These are phyloP conservation scores for Lactarius akahatsu DNA, from an alignment of 768 basidiomycete genomes.

Conservation along the genomic window DNA sequence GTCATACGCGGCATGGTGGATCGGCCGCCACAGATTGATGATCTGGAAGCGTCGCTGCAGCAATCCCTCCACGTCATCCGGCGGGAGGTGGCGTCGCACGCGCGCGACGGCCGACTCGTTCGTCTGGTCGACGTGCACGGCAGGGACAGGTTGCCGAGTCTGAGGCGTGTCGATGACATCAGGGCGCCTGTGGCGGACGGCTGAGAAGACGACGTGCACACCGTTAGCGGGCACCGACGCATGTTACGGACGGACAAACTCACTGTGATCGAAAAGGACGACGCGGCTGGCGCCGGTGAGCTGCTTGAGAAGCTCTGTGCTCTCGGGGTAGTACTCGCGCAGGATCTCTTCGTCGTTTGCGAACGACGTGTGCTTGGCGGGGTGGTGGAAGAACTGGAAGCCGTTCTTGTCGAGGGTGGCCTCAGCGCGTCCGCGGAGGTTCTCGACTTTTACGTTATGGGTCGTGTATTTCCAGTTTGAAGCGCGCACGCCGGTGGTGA, in stretches of 20 bases:
- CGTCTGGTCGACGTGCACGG: conserved; percentile 50
- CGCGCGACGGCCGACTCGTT: conserved; percentile 40
- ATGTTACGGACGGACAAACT: conserved; percentile 28
- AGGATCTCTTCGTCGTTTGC: conserved; percentile 50
- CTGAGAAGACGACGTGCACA: conserved; percentile 31
- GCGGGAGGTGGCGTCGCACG: conserved; percentile 46
- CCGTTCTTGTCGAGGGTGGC: conserved; percentile 51
- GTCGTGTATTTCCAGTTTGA: conserved; percentile 40
- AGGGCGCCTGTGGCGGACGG: conserved; percentile 44
- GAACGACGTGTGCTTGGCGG: conserved; percentile 51
- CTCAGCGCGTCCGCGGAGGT: conserved; percentile 50
- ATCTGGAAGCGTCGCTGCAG: conserved; percentile 50
- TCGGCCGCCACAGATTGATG: conserved; percentile 56
- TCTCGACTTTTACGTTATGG: conserved; percentile 45
- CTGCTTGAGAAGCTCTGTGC: conserved; percentile 55
- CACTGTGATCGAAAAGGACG: conserved; percentile 67
- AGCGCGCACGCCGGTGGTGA: conserved; percentile 34
- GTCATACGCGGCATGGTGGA: conserved; percentile 45
- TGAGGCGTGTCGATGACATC: conserved; percentile 39
- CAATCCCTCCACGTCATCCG: conserved; percentile 39
- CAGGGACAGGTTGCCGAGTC: conserved; percentile 45
- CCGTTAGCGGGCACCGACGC: neutral
- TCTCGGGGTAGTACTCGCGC: conserved; percentile 61
- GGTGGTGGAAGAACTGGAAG: conserved; percentile 45
- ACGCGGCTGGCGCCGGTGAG: conserved; percentile 59